These are phyloP conservation scores for Akanthomyces dipterigenus DNA, from an alignment of 2,329 filamentous ascomycete species.

Conservation along the genomic window DNA sequence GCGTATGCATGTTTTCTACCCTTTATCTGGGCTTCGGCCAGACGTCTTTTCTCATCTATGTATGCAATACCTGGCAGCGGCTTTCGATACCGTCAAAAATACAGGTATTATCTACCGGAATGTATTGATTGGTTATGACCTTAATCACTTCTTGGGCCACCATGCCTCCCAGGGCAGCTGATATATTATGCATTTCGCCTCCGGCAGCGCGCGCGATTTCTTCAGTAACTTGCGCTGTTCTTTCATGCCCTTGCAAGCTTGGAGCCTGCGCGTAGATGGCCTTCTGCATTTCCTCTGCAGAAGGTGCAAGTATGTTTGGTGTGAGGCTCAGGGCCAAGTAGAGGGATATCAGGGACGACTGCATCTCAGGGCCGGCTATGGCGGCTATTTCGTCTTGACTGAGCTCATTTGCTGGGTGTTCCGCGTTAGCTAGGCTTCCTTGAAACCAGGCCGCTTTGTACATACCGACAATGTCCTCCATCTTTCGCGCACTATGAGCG, in stretches of 20 bases:
- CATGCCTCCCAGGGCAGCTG: constrained; percentile 80
- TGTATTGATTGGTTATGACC: constrained; percentile 67
- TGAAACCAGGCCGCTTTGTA: constrained; percentile 12
- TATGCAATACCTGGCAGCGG: constrained; percentile 50
- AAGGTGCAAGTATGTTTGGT: constrained; percentile 36
- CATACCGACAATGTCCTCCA: constrained; percentile 51
- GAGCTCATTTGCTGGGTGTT: constrained; percentile 43
- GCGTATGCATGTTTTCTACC: neutral
- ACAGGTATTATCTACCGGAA: constrained; percentile 64
- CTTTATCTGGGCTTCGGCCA: neutral
- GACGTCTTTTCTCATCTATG: constrained; percentile 27
- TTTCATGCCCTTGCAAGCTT: constrained; percentile 41
- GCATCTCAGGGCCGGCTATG: constrained; percentile 38
- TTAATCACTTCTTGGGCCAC: constrained; percentile 98
- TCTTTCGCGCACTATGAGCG: constrained; percentile 35
- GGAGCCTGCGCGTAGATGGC: constrained; percentile 37
- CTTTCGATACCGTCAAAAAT: constrained; percentile 63
- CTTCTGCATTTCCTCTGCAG: constrained; percentile 47
- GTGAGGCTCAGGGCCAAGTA: constrained; percentile 59
- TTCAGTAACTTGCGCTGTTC: constrained; percentile 47
- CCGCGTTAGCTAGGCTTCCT: neutral
- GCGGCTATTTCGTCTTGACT: constrained; percentile 47
- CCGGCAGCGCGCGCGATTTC: constrained; percentile 72
- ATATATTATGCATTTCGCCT: constrained; percentile 87
- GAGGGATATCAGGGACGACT: constrained; percentile 57